These are phyloP conservation scores for Chrysopogon serrulatus DNA, from an alignment of 176 grass and related monocot species.

Conservation along the genomic window DNA sequence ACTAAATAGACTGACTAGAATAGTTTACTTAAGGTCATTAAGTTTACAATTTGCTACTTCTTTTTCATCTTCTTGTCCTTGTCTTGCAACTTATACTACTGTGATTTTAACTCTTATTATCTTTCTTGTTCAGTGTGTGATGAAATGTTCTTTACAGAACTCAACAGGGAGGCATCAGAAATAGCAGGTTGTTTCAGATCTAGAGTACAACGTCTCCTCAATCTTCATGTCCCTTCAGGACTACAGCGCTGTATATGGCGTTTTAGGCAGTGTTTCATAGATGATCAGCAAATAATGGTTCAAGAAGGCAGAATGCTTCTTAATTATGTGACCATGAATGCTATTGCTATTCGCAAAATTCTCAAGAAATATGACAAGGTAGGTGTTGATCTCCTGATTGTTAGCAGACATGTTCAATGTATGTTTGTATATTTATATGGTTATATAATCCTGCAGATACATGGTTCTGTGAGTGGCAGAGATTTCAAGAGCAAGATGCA, in stretches of 20 bases:
- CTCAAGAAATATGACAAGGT: constrained; percentile 86
- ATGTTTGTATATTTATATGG: not conserved
- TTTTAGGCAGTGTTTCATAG: constrained; percentile 52
- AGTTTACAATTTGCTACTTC: not conserved
- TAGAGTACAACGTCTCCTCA: constrained; percentile 62
- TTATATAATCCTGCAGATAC: constrained; percentile 26
- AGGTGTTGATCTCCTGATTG: not conserved
- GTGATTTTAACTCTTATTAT: not conserved
- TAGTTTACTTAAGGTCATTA: not conserved
- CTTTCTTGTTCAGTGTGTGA: constrained; percentile 45
- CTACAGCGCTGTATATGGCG: constrained; percentile 52
- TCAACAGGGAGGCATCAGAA: constrained; percentile 64
- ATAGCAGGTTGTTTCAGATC: constrained; percentile 79
- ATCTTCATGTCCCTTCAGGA: constrained; percentile 67
- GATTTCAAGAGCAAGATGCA: constrained; percentile 66
- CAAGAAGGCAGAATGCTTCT: constrained; percentile 74
- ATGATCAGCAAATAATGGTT: constrained; percentile 79
- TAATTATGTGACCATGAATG: constrained; percentile 82
- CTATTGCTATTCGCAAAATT: constrained; percentile 77
- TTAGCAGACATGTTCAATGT: not conserved
- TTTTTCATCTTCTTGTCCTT: not conserved
- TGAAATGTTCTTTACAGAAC: constrained; percentile 71
- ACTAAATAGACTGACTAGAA: not conserved
- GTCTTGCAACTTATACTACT: not conserved
- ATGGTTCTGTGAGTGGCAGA: constrained; percentile 63